Base-by-base conservation (phyloP, 2,329 filamentous ascomycete species). In the Trichoderma atrobrunneum region DNA sequence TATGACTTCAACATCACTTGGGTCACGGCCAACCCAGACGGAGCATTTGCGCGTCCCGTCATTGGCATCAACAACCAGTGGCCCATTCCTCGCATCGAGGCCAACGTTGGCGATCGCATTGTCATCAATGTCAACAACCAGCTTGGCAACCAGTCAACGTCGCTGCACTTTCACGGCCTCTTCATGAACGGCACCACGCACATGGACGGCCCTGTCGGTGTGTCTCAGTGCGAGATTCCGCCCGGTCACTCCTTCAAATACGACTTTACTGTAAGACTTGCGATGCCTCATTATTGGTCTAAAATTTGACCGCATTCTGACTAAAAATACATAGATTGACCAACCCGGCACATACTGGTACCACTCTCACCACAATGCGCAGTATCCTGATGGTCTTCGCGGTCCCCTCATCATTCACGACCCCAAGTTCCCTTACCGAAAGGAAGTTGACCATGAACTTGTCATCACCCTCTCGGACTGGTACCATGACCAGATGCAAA, bases 291-390 rank as follows among this genome's bases (percentile, higher is more conserved):
- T 7, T 34, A 5, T 7, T 26, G 11, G 6, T 57, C 1, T 16
- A 8, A 8, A 11, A 63, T 43, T 26, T 7, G 10, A 48, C 14
- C 7, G 36, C 2, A 36, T 57, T 8, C 39, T 70, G 14, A 71
- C 30, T n/a, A n/a, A 18, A 28, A 12, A 12, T 16, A 11, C 12
- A 3, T n/a, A 86, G 91, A 79, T 87, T 70, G 78, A 89, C 63
- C 91, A 93, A 82, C 86, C 90, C 0, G 92, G 92, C 32, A 93
- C 91, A 1, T 94, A 93, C 80, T 94, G 92, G 92, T 95, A 94
- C 75, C 91, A 93, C 78, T 91, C 89, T 5, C 91, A 93, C 78
- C 85, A 86, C 26, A 84, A 85, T 73, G 89, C 87, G 28, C 91
- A 92, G 78, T 93, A 93, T 74, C 90, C 91, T 2, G 91, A 93